phyloP scores from a whole-genome alignment of 1,284 basidiomycete genomes.

The Trichosporon asahii region DNA sequence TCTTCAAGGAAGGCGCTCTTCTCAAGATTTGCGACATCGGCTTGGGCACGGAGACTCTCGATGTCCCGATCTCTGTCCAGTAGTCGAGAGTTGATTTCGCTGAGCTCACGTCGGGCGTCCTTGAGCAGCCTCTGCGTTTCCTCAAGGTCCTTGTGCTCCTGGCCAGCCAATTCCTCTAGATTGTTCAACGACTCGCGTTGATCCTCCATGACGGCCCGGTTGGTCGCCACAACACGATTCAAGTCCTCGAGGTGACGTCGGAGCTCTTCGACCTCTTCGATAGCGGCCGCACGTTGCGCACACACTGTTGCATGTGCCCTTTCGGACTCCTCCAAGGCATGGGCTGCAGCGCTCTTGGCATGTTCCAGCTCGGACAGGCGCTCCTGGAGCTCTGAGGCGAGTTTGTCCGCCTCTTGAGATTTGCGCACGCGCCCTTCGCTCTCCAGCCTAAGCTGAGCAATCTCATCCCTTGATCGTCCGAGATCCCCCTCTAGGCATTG shows the following conservation, averaged over 20 bases:
- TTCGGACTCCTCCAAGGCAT: constrained; percentile 6
- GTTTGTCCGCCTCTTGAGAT: background rate
- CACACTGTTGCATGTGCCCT: background rate
- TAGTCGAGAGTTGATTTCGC: background rate
- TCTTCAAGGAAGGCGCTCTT: background rate
- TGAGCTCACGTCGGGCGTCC: background rate
- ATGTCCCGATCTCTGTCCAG: background rate
- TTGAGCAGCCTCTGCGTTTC: background rate
- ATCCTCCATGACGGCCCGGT: background rate
- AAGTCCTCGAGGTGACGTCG: background rate
- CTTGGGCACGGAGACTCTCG: background rate
- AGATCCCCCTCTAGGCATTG: background rate
- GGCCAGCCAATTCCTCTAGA: background rate
- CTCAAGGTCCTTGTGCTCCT: background rate
- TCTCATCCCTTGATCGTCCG: background rate
- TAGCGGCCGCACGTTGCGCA: background rate
- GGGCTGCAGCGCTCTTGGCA: background rate
- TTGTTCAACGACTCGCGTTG: background rate
- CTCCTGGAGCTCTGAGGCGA: background rate
- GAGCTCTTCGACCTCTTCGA: background rate
- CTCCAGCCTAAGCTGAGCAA: background rate
- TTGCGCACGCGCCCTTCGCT: background rate
- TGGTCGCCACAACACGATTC: background rate
- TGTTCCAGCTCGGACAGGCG: background rate
- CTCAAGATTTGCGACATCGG: background rate